Evolutionary conservation across 345 rosid genomes (phyloP).

Genomic region (Brassica incana): DNA sequence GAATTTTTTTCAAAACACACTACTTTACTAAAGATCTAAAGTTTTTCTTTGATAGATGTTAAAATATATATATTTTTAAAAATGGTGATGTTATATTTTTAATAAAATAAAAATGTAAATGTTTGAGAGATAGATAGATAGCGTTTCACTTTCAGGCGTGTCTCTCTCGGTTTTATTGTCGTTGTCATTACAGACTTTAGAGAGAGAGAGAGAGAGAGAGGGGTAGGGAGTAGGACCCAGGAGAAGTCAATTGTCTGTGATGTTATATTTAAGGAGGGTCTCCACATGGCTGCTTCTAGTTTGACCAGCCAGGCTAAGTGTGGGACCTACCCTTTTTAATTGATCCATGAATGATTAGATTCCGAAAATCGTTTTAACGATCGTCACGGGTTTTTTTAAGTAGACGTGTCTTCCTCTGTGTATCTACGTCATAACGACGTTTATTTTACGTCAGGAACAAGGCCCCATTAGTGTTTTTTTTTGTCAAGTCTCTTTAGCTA

Average conservation of each 20-base stretch:
- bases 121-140: background rate
- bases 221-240: slow-evolving; percentile 21
- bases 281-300: slow-evolving; percentile 39
- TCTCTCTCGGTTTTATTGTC: slow-evolving; percentile 40
- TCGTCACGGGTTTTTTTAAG: slow-evolving; percentile 1
- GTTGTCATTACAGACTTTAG: slow-evolving; percentile 33
- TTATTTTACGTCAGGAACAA: background rate
- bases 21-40: background rate
- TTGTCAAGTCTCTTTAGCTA: background rate
- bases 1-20: slow-evolving; percentile 1
- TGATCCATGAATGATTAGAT: slow-evolving; percentile 33
- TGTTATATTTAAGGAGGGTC: slow-evolving; percentile 15
- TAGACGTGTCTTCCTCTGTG: slow-evolving; percentile 22
- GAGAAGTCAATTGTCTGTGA: slow-evolving; percentile 28
- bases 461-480: background rate
- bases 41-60: background rate
- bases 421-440: slow-evolving; percentile 28
- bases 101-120: background rate
- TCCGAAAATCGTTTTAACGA: slow-evolving; percentile 24
- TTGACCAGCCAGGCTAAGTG: slow-evolving; percentile 11
- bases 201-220: background rate
- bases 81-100: no score
- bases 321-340: slow-evolving; percentile 30
- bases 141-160: slow-evolving; percentile 37
- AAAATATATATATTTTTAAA: background rate